Evolutionary conservation across 495 filamentous ascomycete genomes (phyloP), one percentile per base, ranked within the genome.

Genomic region (Neurospora sp.): DNA sequence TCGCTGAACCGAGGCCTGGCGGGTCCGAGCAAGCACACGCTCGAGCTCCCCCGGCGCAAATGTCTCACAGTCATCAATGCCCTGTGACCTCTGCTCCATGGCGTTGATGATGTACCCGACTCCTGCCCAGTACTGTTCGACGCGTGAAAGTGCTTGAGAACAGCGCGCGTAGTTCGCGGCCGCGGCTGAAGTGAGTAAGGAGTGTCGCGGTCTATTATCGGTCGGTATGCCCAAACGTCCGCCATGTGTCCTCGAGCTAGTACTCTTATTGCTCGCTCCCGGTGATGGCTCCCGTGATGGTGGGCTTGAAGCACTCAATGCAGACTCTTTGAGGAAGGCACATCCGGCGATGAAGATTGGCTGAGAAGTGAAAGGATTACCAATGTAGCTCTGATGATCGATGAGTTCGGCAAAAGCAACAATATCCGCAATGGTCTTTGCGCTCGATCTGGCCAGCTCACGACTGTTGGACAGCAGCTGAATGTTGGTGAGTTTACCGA

Each of bases 321-420:
- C 89, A 18, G 91, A 91, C 77, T 96, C 93, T 85, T 93, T 91
- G 18, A 96, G 82, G 76, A 96, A 96, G 6, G 93, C 93, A 78
- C 93, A 95, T 8, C 92, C 93, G 4, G 93, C 93, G 76, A 96
- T 94, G 78, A 95, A 96, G 78, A 96, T 94, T 12, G 93, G 93
- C 81, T 96, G 93, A 39, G 91, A 93, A 3, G 92, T 96, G 73
- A 96, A 96, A 1, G 93, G 93, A 72, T 95, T 95, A 11, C 92
- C 92, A 70, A 93, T 91, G 74, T 93, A 91, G 74, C 92, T 92
- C 81, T 91, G 91, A 3, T 91, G 90, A 80, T 94, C 92, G 49
- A 93, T 90, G 5, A 93, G 80, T 77, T 95, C 92, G 0, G 92
- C 90, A 76, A 94, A 94, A 5, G 89, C 89, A 5, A 94, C 83